Evolutionary conservation across 257 asterid genomes (phyloP), one percentile per base, ranked within the genome.

Genomic region (Nicotiana undulata): DNA sequence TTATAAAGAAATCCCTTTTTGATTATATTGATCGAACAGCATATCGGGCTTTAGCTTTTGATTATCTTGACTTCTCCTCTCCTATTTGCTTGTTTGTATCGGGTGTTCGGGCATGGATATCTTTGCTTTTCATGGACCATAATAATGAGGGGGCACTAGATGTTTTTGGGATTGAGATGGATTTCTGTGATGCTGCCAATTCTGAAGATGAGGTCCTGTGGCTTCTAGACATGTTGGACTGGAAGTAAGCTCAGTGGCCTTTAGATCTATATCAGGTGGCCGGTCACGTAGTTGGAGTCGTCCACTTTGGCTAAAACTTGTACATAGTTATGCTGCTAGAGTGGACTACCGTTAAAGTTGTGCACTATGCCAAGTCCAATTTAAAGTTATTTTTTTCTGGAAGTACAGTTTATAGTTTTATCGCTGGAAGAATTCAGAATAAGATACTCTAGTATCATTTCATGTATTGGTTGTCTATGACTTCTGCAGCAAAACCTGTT

Each of bases 181-280:
- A 96, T 86, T 96, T 96, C 91, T 91, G 94, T 64, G 98, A 96
- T 76, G 97, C 91, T 86, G 98, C 99, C 78, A 89, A 87, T 83
- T 84, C 97, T 0, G 92, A 91, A 85, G 89, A 90, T 16, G 97
- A 91, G 80, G 97, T 96, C 52, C 83, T 96, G 74, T 91, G 98
- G 99, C 93, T 96, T 28, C 92, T 96, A 5, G 99, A 96, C 85
- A 96, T 96, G 92, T 96, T 96, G 67, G 99, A 96, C 80, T 96
- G 99, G 99, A 93, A 96, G 89, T 94, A 89, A 94, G 79, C 72
- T 61, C 65, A 0, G 70, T 67, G 83, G 68, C 49, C 12, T 46
- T 56, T 49, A 63, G 76, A 9, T 64, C 17, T 29, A 52, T 49
- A 16, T 26, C 0, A 5, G 65, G 77, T 16, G 61, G 22, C 8